These are phyloP conservation scores for Aspergillus sp. DNA, from an alignment of 2,329 filamentous ascomycete species.

Conservation along the genomic window DNA sequence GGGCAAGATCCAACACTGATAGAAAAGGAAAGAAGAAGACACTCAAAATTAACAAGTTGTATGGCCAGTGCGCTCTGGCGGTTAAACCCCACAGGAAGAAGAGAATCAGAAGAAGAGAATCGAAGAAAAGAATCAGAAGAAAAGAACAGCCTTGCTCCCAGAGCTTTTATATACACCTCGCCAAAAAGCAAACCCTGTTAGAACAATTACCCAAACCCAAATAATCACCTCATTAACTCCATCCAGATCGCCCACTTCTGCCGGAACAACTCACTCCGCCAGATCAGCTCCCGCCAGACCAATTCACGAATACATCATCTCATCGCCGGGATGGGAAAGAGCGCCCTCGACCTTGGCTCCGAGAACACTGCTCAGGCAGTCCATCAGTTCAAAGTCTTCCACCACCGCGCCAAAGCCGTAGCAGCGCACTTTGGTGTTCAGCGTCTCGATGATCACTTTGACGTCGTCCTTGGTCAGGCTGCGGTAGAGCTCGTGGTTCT, in stretches of 20 bases:
- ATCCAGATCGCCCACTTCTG: neutral
- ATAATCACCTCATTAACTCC: neutral
- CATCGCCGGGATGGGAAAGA: slow-evolving; percentile 30
- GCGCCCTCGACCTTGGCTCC: slow-evolving; percentile 42
- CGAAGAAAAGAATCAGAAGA: neutral
- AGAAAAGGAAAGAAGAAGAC: no score
- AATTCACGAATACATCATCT: slow-evolving; percentile 36
- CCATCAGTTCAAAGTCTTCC: slow-evolving; percentile 66
- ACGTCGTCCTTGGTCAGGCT: slow-evolving; percentile 71
- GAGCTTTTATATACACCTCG: slow-evolving; percentile 14
- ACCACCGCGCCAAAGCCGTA: slow-evolving; percentile 79
- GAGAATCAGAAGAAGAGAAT: neutral
- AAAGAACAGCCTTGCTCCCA: slow-evolving; percentile 1
- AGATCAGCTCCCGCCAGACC: neutral
- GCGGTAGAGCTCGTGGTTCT: slow-evolving; percentile 68
- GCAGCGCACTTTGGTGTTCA: slow-evolving; percentile 80
- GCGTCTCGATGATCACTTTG: slow-evolving; percentile 68
- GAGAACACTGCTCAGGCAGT: slow-evolving; percentile 73
- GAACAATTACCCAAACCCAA: slow-evolving; percentile 5
- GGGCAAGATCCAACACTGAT: no score
- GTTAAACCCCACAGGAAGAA: neutral
- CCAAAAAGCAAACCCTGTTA: neutral
- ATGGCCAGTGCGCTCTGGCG: no score
- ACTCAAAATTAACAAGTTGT: no score
- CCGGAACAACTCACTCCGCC: no score